Evolutionary conservation across 495 filamentous ascomycete species (phyloP), one percentile per base, ranked within the genome.

Genomic region (Annulohypoxylon nitens): DNA sequence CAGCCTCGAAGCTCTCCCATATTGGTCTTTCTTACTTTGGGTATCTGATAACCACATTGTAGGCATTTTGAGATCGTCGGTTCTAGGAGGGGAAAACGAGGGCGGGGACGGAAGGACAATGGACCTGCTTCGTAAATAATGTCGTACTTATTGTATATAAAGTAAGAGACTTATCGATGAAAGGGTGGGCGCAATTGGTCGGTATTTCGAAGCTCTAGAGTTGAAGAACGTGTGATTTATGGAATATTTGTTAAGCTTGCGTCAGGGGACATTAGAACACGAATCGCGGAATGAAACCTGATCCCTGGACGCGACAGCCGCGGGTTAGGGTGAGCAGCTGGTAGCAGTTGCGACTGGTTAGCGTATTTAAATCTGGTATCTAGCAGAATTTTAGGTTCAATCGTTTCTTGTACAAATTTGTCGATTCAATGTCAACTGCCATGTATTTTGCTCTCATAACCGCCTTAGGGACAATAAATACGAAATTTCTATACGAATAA

Each of bases 1-100:
- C 3, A 36, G 8, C 8, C 1, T 20, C 16, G 6, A 39, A 41
- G 20, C 41, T 34, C 37, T 36, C 50, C 5, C 1, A 12, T 50
- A 14, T 33, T 54, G 18, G 18, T 51, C 7, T 58, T 51, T 50
- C 91, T 77, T 86, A 98, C 96, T 99, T 84, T 99, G 96, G 70
- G 91, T 88, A 79, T 99, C 96, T 73, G 94, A 92, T 69, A 99
- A 86, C 96, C 96, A 99, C 91, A 97, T 97, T 66, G 92, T 81
- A 62, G 82, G 78, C 82, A 84, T 86, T 43, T 76, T 82, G 64
- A 48, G 61, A 86, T 82, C 83, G 25, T 53, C 3, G 18, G 25
- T 9, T 47, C 39, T 39, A 51, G 11, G 64, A 39, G 63, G 16
- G 34, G 58, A 16, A 55, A 25, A 16, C 33, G 34, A 34, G 34